Evolutionary conservation across 805 yeast species (phyloP).

Genomic region (Sugiyamaella valdiviana): DNA sequence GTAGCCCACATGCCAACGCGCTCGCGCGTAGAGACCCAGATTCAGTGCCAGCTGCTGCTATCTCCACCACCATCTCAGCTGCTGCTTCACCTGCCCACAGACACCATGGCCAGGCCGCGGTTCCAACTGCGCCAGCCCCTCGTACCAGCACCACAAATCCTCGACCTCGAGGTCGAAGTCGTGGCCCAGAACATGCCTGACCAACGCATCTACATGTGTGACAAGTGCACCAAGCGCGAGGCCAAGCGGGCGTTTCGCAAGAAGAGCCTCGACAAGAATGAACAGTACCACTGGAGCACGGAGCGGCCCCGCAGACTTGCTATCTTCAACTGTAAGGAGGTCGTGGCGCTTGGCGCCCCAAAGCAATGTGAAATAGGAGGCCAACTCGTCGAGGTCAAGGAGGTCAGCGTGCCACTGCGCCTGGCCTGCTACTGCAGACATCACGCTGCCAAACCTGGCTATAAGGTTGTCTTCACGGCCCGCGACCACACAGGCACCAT

Average conservation of each 20-base stretch:
- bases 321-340: conserved; percentile 85
- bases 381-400: conserved; percentile 28
- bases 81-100: conserved; percentile 74
- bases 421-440: conserved; percentile 95
- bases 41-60: conserved; percentile 63
- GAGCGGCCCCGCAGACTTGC: conserved; percentile 71
- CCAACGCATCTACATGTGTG: conserved; percentile 66
- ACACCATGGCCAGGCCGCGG: conserved; percentile 80
- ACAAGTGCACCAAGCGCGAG: conserved; percentile 86
- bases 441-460: conserved; percentile 65
- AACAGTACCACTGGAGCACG: conserved; percentile 76
- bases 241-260: conserved; percentile 90
- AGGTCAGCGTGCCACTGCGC: conserved; percentile 55
- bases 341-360: conserved; percentile 49
- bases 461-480: conserved; percentile 38
- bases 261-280: conserved; percentile 64
- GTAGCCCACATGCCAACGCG: conserved; percentile 56
- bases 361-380: conserved; percentile 14
- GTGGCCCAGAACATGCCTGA: conserved; percentile 43
- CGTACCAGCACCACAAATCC: conserved; percentile 24
- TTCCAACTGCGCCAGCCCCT: conserved; percentile 48
- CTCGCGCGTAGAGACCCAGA: conserved; percentile 94
- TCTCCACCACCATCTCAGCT: conserved; percentile 72
- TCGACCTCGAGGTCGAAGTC: conserved; percentile 68
- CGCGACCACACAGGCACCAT: conserved; percentile 54